Conservation (phyloP, 2,329 filamentous ascomycete species). For the Sordariomycetes sp. region DNA sequence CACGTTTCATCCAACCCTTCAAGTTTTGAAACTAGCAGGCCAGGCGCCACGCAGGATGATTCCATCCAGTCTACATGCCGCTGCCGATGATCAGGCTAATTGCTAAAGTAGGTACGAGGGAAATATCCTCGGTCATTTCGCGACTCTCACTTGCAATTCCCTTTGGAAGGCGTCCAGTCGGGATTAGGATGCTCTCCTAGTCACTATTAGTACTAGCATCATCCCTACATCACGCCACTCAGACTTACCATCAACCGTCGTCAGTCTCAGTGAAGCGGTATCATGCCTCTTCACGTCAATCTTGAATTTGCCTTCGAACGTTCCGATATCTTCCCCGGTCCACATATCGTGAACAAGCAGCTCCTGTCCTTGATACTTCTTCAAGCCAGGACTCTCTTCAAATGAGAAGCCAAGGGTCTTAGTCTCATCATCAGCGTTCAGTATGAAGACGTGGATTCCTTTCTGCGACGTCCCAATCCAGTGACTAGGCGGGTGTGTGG, state of each 20-base stretch:
- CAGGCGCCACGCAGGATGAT: no score
- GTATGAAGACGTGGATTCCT: slow-evolving; percentile 32
- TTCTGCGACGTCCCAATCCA: slow-evolving; percentile 30
- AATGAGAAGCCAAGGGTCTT: slow-evolving; percentile 25
- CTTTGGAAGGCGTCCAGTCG: no score
- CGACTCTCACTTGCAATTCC: no score
- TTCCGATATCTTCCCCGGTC: slow-evolving; percentile 29
- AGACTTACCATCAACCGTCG: slow-evolving; percentile 1
- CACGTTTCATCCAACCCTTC: no score
- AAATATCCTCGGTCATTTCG: no score
- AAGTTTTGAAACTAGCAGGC: no score
- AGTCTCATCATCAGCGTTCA: slow-evolving; percentile 27
- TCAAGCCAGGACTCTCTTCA: slow-evolving; percentile 29
- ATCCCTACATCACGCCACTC: no score
- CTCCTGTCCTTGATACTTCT: slow-evolving; percentile 7
- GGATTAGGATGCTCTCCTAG: no score
- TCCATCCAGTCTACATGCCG: no score
- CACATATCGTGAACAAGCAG: slow-evolving; percentile 34
- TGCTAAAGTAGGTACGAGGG: no score
- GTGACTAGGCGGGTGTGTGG: slow-evolving; percentile 34
- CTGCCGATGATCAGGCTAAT: no score
- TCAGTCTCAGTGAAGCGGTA: slow-evolving; percentile 14
- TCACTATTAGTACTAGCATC: no score
- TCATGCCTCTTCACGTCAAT: slow-evolving; percentile 21
- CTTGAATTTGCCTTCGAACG: slow-evolving; percentile 13